A percentile compares a stretch with the other conserved stretches of the same genome.
Evolutionary conservation across 2,329 filamentous ascomycete genomes (phyloP).

Genomic region (Neurospora sp.): DNA sequence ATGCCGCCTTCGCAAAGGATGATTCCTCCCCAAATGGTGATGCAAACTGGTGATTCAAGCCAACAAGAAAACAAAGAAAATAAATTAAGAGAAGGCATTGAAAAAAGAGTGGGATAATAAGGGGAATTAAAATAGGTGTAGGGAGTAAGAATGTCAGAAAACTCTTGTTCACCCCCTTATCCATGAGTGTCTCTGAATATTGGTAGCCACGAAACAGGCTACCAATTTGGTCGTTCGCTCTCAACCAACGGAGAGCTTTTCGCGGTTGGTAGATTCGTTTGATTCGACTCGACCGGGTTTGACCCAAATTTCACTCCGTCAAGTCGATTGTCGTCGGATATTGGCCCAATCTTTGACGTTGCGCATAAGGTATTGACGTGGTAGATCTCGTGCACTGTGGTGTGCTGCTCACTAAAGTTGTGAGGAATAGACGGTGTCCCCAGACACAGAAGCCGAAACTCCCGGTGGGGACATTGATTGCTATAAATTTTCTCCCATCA

Average conservation of each 20-base stretch:
- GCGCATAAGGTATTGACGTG: neutral
- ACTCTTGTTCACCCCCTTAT: neutral
- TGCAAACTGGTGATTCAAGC: neutral
- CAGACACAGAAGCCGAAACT: conserved; percentile 33
- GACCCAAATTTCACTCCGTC: neutral
- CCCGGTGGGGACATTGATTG: conserved; percentile 45
- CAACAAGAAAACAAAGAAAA: neutral
- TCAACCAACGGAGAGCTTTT: neutral
- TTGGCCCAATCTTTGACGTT: neutral
- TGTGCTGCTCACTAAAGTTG: conserved; percentile 15
- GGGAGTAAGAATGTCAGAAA: neutral
- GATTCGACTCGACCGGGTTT: neutral
- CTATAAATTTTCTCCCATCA: conserved; percentile 44
- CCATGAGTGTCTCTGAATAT: neutral
- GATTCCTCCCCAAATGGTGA: neutral
- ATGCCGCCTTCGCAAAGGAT: neutral
- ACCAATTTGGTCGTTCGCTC: neutral
- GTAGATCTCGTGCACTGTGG: neutral
- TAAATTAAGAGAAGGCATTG: neutral
- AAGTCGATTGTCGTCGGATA: neutral
- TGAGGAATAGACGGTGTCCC: conserved; percentile 36
- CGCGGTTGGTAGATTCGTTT: neutral
- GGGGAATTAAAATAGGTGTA: neutral
- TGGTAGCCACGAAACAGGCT: neutral
- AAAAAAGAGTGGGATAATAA: neutral